Percentiles rank a stretch among this genome's conserved stretches.
Evolutionary conservation across 352 stramenopile species (phyloP).

Genomic region (Aphanomyces euteiches): DNA sequence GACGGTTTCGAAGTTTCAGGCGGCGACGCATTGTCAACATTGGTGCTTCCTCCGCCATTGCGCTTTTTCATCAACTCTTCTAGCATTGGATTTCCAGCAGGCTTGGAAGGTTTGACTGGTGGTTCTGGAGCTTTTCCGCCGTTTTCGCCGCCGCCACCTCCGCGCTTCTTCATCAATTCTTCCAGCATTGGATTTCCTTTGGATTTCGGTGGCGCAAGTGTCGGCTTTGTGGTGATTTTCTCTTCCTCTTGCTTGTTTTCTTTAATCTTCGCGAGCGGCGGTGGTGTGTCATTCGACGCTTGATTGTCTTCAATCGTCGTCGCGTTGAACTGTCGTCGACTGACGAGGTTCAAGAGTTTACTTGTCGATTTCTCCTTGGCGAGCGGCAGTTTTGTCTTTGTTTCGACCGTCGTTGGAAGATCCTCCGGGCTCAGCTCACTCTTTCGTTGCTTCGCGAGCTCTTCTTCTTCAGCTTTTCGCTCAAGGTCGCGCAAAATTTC

Average conservation of each 20-base stretch:
- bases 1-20: neutral
- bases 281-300: neutral
- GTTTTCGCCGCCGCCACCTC: neutral
- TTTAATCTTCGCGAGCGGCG: neutral
- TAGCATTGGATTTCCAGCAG: conserved; percentile 14
- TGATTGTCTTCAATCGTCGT: neutral
- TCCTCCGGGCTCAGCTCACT: neutral
- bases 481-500: conserved; percentile 27
- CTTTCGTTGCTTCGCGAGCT: neutral
- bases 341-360: neutral
- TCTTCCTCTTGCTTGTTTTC: neutral
- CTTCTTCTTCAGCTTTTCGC: conserved; percentile 26
- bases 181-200: conserved; percentile 18
- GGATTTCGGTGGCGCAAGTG: neutral
- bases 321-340: neutral
- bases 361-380: neutral
- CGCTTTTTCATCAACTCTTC: conserved; percentile 30
- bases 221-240: neutral
- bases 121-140: neutral
- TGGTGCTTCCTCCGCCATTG: too few species aligned
- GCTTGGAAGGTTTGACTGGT: neutral
- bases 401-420: neutral
- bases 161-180: conserved; percentile 29
- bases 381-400: neutral
- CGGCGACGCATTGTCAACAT: too few species aligned